These are phyloP conservation scores for Alliaria petiolata DNA, from an alignment of 345 rosid genomes.

Conservation along the genomic window DNA sequence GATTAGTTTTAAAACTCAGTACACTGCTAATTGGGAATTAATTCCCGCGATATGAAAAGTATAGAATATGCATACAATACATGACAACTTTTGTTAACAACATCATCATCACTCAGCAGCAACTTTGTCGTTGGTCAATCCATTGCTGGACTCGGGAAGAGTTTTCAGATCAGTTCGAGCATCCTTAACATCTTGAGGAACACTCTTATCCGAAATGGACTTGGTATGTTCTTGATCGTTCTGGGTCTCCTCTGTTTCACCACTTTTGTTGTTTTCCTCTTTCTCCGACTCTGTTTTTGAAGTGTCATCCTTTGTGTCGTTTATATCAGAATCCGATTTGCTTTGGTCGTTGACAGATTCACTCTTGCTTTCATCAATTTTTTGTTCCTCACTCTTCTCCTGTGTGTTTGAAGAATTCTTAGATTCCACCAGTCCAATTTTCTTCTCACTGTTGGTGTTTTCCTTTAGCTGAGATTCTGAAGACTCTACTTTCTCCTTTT, in stretches of 20 bases:
- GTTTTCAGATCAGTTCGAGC: conserved; percentile 47
- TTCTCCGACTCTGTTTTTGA: conserved; percentile 31
- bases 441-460: conserved; percentile 19
- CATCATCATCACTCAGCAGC: conserved; percentile 43
- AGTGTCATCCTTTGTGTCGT: conserved; percentile 17
- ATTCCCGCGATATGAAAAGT: background rate
- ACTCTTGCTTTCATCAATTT: conserved; percentile 34
- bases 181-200: conserved; percentile 48
- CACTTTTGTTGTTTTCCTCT: conserved; percentile 26
- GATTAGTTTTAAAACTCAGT: background rate
- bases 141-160: conserved; percentile 42
- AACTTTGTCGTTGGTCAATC: conserved; percentile 32
- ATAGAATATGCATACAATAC: conserved; percentile 5
- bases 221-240: conserved; percentile 26
- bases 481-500: conserved; percentile 28
- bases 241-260: conserved; percentile 29
- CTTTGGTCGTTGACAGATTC: conserved; percentile 24
- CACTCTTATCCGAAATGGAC: conserved; percentile 11
- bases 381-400: conserved; percentile 21
- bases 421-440: conserved; percentile 31
- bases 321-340: conserved; percentile 25
- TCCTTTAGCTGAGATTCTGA: conserved; percentile 13
- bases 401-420: conserved; percentile 25
- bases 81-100: background rate
- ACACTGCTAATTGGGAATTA: background rate